Evolutionary conservation across 2,329 filamentous ascomycete genomes (phyloP), one percentile per base, ranked within the genome.

Genomic region (Pezicula carpinea): DNA sequence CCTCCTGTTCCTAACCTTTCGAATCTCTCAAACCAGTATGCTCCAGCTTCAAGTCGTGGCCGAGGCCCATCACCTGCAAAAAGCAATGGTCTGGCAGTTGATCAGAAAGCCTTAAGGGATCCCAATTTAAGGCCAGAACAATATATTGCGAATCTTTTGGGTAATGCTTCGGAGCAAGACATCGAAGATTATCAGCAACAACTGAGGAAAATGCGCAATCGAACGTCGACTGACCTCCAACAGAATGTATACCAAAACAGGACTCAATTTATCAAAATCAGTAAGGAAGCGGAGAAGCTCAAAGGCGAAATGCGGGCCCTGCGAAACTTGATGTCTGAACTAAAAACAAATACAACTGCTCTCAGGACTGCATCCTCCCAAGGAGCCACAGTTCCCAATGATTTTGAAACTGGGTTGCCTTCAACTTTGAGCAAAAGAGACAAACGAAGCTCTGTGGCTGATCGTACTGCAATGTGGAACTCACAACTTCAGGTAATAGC

Each of bases 221-320:
- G 60, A 33, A 59, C 61, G n/a, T 65, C 63, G 3, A 60, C 57
- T 41, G 91, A 97, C 58, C 75, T 99, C 18, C 92, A 97, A 67
- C 89, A 95, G 63, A 97, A 91, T 68, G 87, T 99, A 43, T 92
- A 95, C 68, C 91, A 96, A 66, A 99, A 99, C 67, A 83, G 93
- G 41, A 95, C 89, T 0, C 93, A 97, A 62, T 99, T 99, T 64
- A 97, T 99, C 74, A 95, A 95, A 68, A 97, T 99, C 67, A 96
- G 91, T 65, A 96, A 97, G 69, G 93, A 99, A 70, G 93, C 95
- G 2, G 93, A 99, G 69, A 96, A 96, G 71, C 80, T 99, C 48
- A 97, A 97, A 69, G 82, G 82, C 46, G 93, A 99, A 66, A 97
- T 99, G 93, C 82, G 89, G 44, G 88, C 88, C 6, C 78, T 99